phyloP scores from a whole-genome alignment of 495 filamentous ascomycete genomes.

The Paragyromitra xinjiangensis region DNA sequence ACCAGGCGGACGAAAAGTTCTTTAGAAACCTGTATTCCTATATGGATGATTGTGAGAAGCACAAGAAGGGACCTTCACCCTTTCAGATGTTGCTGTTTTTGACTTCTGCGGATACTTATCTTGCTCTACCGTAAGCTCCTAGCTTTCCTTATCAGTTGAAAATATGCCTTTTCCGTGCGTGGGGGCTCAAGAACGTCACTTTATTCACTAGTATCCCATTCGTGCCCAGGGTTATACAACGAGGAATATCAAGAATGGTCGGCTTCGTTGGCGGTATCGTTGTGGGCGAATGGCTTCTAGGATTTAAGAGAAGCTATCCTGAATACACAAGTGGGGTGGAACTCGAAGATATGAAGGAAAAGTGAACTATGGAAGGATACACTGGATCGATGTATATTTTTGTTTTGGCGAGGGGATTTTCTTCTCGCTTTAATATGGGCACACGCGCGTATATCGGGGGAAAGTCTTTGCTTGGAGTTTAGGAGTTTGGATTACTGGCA shows the following conservation, averaged over 20 bases:
- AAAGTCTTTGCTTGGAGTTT: slow-evolving; percentile 20
- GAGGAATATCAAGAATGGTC: slow-evolving; percentile 46
- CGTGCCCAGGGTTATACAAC: slow-evolving; percentile 37
- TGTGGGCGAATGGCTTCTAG: slow-evolving; percentile 33
- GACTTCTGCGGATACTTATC: slow-evolving; percentile 27
- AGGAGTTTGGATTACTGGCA: slow-evolving; percentile 36
- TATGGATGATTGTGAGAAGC: slow-evolving; percentile 36
- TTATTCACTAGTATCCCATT: slow-evolving; percentile 33
- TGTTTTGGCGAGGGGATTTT: background rate
- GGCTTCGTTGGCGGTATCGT: slow-evolving; percentile 42
- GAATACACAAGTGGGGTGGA: slow-evolving; percentile 35
- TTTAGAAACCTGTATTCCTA: slow-evolving; percentile 48
- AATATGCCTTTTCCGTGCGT: background rate
- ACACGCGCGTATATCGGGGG: slow-evolving; percentile 6
- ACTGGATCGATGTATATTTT: slow-evolving; percentile 30
- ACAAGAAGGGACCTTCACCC: slow-evolving; percentile 33
- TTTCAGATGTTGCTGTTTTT: slow-evolving; percentile 48
- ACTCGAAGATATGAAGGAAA: slow-evolving; percentile 41
- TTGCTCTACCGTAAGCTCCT: slow-evolving; percentile 44
- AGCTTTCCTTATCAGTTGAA: slow-evolving; percentile 3
- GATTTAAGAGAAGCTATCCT: slow-evolving; percentile 34
- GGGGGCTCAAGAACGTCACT: background rate
- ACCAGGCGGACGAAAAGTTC: slow-evolving; percentile 43
- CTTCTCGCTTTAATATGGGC: slow-evolving; percentile 6
- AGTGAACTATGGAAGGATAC: slow-evolving; percentile 5